These are phyloP conservation scores for Dryas drummondii DNA, from an alignment of 306 rosid genomes.

Conservation along the genomic window DNA sequence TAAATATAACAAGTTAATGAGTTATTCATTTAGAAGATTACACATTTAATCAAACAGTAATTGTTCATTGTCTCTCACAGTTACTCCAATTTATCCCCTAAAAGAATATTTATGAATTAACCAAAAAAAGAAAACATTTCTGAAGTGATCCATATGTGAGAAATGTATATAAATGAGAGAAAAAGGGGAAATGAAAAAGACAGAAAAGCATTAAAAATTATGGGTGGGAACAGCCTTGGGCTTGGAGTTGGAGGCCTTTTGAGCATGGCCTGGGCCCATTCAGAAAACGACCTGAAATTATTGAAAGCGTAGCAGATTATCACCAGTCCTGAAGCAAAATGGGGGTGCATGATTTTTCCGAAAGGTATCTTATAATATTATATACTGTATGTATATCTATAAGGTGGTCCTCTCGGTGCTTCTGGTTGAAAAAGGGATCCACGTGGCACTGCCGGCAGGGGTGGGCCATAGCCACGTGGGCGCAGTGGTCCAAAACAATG, in stretches of 20 bases:
- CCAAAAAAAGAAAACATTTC: no score
- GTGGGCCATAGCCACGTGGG: constrained; percentile 68
- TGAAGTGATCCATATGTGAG: no score
- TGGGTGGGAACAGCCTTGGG: constrained; percentile 41
- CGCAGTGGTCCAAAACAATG: constrained; percentile 51
- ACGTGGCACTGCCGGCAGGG: constrained; percentile 18
- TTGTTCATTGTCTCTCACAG: no score
- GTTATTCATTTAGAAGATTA: no score
- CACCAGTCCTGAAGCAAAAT: constrained; percentile 23
- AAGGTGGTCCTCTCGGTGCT: constrained; percentile 62
- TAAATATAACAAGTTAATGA: no score
- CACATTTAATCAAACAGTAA: no score
- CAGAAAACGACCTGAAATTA: constrained; percentile 62
- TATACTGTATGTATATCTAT: constrained; percentile 11
- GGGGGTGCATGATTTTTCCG: constrained; percentile 20
- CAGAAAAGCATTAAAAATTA: constrained; percentile 28
- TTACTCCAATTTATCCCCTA: no score
- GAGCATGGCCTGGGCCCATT: constrained; percentile 28
- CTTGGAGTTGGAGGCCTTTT: constrained; percentile 34
- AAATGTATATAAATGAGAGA: background rate
- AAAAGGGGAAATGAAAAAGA: background rate
- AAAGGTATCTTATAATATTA: constrained; percentile 7
- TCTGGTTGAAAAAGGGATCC: constrained; percentile 45
- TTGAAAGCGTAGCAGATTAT: constrained; percentile 35
- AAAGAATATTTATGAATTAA: no score